Evolutionary conservation across 768 basidiomycete species (phyloP), one percentile per base, ranked within the genome.

Genomic region (Boletus barrowsii): DNA sequence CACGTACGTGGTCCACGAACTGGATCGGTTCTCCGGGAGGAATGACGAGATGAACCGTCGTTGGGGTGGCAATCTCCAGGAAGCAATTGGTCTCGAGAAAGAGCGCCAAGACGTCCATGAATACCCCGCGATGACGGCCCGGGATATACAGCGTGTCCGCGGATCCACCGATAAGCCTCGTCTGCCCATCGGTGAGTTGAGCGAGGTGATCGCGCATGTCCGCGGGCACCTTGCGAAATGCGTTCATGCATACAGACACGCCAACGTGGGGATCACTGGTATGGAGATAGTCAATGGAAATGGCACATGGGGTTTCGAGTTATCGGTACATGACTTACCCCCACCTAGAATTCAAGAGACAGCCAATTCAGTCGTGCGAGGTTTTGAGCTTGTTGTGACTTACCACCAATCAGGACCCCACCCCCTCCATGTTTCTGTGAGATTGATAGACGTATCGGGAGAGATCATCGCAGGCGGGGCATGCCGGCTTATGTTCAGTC

Each of bases 71-170:
- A 24, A 80, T 81, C 58, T 81, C 79, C 30, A 79, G 58, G 66
- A 81, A 81, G 57, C 77, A 79, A 33, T 73, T 45, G 10, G 79
- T 80, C 57, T 76, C 72, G 20, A 81, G 68, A 63, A 81, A 81
- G 17, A 72, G 58, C 0, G 66, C 74, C 11, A 79, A 64, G 10
- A 72, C 65, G 15, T 76, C 72, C 70, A 79, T 72, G 65, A 80
- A 75, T 8, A 59, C 51, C 13, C 50, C 51, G 35, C 73, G 71
- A 51, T 76, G 74, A 3, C 70, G 68, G 13, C 74, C 74, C 7
- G 79, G 79, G 42, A 80, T 72, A 59, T 81, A 80, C 49, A 80
- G 49, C 45, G 78, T 81, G 54, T 80, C 79, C 17, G 68, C 74
- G 1, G 77, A 80, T 14, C 79, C 79, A 18, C 79, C 78, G 36